Evolutionary conservation across 176 grass and related monocot genomes (phyloP), one percentile per base, ranked within the genome.

Genomic region (Bolboschoenus planiculmis): DNA sequence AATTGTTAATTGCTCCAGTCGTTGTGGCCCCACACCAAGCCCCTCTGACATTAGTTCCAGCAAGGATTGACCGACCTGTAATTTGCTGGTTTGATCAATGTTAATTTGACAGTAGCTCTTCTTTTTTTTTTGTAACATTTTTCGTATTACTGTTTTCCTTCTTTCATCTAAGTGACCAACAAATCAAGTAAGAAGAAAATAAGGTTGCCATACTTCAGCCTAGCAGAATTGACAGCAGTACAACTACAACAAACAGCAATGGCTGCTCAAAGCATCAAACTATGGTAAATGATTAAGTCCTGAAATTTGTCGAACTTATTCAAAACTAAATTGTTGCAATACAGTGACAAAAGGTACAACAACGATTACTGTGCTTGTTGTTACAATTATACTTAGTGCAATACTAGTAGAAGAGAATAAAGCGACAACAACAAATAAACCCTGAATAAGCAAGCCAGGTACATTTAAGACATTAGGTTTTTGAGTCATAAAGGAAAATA

Each of bases 21-120:
- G 7, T 6, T 78, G 34, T 1, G 70, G 13, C 0, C 15, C 43
- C 4, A 90, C 35, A 8, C 91, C 90, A 3, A 97, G 90, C 35
- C 90, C 91, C 85, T 90, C 80, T 29, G 90, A 87, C 62, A 97
- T 76, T 44, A 94, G 83, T 46, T 75, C 83, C 57, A 92, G 67
- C 34, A 97, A 39, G 11, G 59, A 72, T 73, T 67, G 85, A 9
- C 31, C 94, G 0, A 90, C 84, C 79, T 81, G 79, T 27, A 16
- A 63, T 61, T 63, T 61, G 20, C 36, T 30, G 13, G 39, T 46
- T 15, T 21, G 9, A 15, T 48, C 64, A 39, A 68, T n/a, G 7
- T 37, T 36, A 68, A 68, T n/a, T 67, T 21, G 64, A 68, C 37
- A 34, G 34, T 3, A 39, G 9, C 18, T 2, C 0, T 20, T 20